Evolutionary conservation across 768 basidiomycete species (phyloP), one percentile per base, ranked within the genome.

Genomic region (Myochromella boudieri): DNA sequence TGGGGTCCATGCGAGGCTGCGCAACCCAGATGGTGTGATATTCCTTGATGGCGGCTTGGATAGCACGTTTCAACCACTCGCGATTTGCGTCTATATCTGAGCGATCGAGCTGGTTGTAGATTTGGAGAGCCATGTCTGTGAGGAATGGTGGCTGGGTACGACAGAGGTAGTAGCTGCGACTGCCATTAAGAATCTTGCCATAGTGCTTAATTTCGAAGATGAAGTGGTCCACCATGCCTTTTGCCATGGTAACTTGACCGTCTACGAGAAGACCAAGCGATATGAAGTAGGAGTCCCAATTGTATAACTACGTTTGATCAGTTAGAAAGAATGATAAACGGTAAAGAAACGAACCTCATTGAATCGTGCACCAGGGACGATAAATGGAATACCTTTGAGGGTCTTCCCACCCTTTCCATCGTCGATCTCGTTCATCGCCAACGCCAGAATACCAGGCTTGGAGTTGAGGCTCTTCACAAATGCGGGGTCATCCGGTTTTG

Each of bases 191-290:
- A 59, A 95, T 94, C 69, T 95, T 95, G 72, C 90, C 89, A 63
- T 97, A 97, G 68, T 97, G 91, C 71, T 85, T 92, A 75, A 99
- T 97, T 75, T 98, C 93, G 64, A 98, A 99, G 61, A 97, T 89
- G 71, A 98, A 99, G 66, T 99, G 95, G 45, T 98, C 97, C 34
- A 97, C 94, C 84, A 98, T 93, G 59, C 93, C 91, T 68, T 94
- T 92, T 15, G 97, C 95, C 83, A 98, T 89, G 48, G 84, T 80
- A 22, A 95, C 83, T 59, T 93, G 86, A 21, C 94, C 95, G 60
- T 99, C 95, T 18, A 97, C 91, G 6, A 99, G 81, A 22, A 99
- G 80, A 12, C 95, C 95, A 20, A 98, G 82, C 6, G 89, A 76
- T 60, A 95, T 92, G 65, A 97, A 97, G 71, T 95, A 95, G 6